A percentile compares a stretch with the other conserved stretches of the same genome.
These are phyloP conservation scores for Pleurotus salmoneostramineus DNA, from an alignment of 768 basidiomycete genomes.

Conservation along the genomic window DNA sequence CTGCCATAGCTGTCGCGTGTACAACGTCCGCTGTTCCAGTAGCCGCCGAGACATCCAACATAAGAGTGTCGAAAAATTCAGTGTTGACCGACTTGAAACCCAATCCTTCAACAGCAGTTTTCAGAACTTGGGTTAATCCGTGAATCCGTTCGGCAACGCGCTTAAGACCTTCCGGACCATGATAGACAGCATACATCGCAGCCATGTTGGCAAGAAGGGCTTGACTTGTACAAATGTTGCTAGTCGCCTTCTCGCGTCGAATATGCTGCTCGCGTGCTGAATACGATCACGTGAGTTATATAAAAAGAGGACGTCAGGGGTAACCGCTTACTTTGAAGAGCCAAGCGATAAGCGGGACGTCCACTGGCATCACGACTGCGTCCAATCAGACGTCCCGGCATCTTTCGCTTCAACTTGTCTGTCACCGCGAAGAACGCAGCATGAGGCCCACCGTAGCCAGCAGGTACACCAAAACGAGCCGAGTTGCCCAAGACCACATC, in stretches of 20 bases:
- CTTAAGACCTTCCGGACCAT: conserved; percentile 82
- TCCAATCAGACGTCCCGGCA: conserved; percentile 97
- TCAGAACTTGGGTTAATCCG: conserved; percentile 76
- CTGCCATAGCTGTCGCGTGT: conserved; percentile 61
- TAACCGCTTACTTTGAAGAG: conserved; percentile 81
- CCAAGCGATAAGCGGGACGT: conserved; percentile 85
- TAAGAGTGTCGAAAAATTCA: conserved; percentile 91
- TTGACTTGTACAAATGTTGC: conserved; percentile 97
- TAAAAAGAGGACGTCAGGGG: background rate
- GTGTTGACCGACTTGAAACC: conserved; percentile 73
- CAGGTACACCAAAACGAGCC: conserved; percentile 93
- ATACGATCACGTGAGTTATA: conserved; percentile 1
- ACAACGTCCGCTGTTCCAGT: conserved; percentile 53
- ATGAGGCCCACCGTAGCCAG: conserved; percentile 97
- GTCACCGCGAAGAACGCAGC: conserved; percentile 96
- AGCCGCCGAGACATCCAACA: conserved; percentile 65
- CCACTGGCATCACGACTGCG: conserved; percentile 83
- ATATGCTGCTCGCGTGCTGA: conserved; percentile 95
- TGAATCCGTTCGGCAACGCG: conserved; percentile 92
- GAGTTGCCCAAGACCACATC: conserved; percentile 95
- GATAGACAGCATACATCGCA: conserved; percentile 97
- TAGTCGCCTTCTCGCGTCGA: conserved; percentile 96
- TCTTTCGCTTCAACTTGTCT: conserved; percentile 90
- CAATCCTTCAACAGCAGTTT: conserved; percentile 56
- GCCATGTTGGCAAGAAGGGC: conserved; percentile 99